These are phyloP conservation scores for Sugiyamaella smithiae DNA, from an alignment of 805 yeast species.

Conservation along the genomic window DNA sequence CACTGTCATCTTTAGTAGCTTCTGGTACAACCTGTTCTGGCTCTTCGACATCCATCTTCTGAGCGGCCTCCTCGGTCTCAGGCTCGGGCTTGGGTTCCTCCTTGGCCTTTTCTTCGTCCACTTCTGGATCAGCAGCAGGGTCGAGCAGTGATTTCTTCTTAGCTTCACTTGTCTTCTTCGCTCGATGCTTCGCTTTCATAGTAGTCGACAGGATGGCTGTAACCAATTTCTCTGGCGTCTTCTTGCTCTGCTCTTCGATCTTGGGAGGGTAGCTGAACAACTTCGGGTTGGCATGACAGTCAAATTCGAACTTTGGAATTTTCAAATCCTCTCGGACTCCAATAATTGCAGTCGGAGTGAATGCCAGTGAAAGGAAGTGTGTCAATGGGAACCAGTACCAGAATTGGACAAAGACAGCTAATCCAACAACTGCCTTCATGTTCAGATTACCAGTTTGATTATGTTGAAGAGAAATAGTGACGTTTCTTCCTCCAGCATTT, in stretches of 20 bases:
- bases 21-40: constrained; percentile 5
- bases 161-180: constrained; percentile 58
- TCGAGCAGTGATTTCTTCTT: constrained; percentile 53
- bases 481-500: constrained; percentile 98
- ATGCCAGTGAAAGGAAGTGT: constrained; percentile 87
- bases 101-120: constrained; percentile 32
- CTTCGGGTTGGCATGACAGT: constrained; percentile 77
- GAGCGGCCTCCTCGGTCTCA: constrained; percentile 24
- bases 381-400: constrained; percentile 99
- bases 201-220: constrained; percentile 95
- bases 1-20: constrained; percentile 45
- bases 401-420: constrained; percentile 84
- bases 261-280: constrained; percentile 88
- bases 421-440: constrained; percentile 86
- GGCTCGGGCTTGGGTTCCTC: constrained; percentile 24
- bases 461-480: constrained; percentile 88
- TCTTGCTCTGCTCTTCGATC: constrained; percentile 71
- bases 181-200: constrained; percentile 89
- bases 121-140: constrained; percentile 34
- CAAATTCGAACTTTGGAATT: constrained; percentile 78
- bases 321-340: constrained; percentile 84
- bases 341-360: constrained; percentile 85
- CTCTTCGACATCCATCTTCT: constrained; percentile 30
- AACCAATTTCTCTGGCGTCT: constrained; percentile 82
- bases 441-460: constrained; percentile 85